Conservation (phyloP, 495 filamentous ascomycete species). For the Lichenothelia convexa region DNA sequence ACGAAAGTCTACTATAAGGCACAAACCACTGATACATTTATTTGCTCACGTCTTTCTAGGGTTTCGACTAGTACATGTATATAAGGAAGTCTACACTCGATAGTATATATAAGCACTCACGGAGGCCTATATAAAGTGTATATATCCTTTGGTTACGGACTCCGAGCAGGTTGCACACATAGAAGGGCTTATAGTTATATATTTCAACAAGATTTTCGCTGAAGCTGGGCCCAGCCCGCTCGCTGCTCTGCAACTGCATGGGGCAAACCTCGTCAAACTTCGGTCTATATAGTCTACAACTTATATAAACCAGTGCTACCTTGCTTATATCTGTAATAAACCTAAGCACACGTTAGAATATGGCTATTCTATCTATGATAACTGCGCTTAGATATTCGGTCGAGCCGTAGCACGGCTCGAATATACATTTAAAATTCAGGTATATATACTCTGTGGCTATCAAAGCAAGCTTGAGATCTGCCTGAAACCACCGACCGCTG, state of each 20-base stretch:
- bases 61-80: no score
- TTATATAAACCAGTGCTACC: constrained; percentile 4
- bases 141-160: no score
- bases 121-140: no score
- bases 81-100: no score
- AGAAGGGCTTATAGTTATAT: no score
- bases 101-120: no score
- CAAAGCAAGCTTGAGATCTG: constrained; percentile 4
- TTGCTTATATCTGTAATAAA: constrained; percentile 13
- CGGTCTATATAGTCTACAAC: neutral
- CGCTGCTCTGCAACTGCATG: neutral
- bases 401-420: constrained; percentile 5
- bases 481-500: constrained; percentile 19
- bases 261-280: neutral
- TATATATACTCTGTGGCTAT: constrained; percentile 10
- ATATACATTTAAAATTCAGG: constrained; percentile 10
- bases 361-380: constrained; percentile 19
- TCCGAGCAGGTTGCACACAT: no score
- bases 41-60: no score
- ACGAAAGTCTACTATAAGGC: no score
- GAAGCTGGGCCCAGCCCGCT: no score
- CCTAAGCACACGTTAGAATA: constrained; percentile 17
- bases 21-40: no score
- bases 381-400: constrained; percentile 16
- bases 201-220: no score